These are phyloP conservation scores for Suillus luteus DNA, from an alignment of 768 basidiomycete genomes.

Conservation along the genomic window DNA sequence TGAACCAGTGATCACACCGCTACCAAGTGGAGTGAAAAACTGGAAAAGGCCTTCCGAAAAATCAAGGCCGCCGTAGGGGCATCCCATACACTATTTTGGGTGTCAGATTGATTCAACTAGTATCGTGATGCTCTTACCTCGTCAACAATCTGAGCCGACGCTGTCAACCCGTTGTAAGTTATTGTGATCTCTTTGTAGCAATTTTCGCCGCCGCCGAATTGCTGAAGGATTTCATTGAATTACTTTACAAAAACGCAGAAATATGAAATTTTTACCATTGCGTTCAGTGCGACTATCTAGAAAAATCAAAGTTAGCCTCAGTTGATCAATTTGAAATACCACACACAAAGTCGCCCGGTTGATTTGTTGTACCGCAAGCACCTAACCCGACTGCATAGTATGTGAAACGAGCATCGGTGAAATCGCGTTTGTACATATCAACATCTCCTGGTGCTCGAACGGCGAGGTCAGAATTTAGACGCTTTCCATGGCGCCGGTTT, in stretches of 20 bases:
- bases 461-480: slow-evolving; percentile 21
- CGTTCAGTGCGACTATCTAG: slow-evolving; percentile 55
- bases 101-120: slow-evolving; percentile 1
- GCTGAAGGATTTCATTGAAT: slow-evolving; percentile 36
- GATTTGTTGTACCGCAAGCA: slow-evolving; percentile 39
- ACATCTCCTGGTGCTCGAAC: slow-evolving; percentile 30
- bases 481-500: slow-evolving; percentile 26
- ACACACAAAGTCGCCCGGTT: slow-evolving; percentile 38
- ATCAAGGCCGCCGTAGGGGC: slow-evolving; percentile 67
- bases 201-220: slow-evolving; percentile 53
- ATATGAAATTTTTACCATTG: slow-evolving; percentile 22
- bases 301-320: slow-evolving; percentile 4
- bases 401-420: slow-evolving; percentile 32
- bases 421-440: slow-evolving; percentile 23
- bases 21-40: slow-evolving; percentile 49
- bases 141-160: slow-evolving; percentile 62
- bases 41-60: slow-evolving; percentile 66
- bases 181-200: slow-evolving; percentile 69
- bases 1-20: slow-evolving; percentile 58
- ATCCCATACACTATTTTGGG: slow-evolving; percentile 61
- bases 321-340: background rate
- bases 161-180: slow-evolving; percentile 55
- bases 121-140: slow-evolving; percentile 39
- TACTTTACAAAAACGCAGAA: background rate
- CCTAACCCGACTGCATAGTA: slow-evolving; percentile 46